Base-by-base conservation (phyloP, 495 filamentous ascomycete species). In the Aspergillus indologenus region DNA sequence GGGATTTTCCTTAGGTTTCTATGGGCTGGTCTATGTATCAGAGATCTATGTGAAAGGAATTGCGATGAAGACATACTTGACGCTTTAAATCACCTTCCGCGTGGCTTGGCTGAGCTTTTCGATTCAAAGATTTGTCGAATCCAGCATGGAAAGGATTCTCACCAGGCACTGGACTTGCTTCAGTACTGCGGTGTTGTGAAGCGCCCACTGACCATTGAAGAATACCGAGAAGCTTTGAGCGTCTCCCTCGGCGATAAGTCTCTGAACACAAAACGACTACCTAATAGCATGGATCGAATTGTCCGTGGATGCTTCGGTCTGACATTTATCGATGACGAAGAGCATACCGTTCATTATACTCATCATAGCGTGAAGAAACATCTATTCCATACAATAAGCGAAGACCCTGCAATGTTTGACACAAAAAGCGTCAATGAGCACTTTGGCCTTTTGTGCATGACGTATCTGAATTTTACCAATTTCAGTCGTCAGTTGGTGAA, bases 391-490 rank as follows among this genome's bases (percentile, higher is more conserved):
- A 19, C 63, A 3, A 22, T 45, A 11, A n/a, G 18, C 51, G 23
- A 52, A 2, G n/a, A 57, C 15, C 31, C 40, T 5, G 48, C 53
- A 6, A 56, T 42, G 11, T 54, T 34, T 54, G 9, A 23, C 12
- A 12, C 24, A 7, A 54, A 23, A 43, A 43, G 20, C 34, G 11
- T 59, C 44, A 29, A 34, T 26, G 23, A 53, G 45, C 17, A 61
- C 17, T n/a, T 65, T 34, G 69, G 73, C 20, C 60, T 67, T 12
- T 45, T 69, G 31, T 76, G 73, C 52, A 54, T 74, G 40, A 73
- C 71, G 0, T 77, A 75, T 54, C 66, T 77, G 18, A 60, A 68
- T 48, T 73, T 73, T 54, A 63, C 54, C 48, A 63, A 73, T 57
- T 75, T 75, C 55, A 66, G 68, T 24, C 53, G 56, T 29, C 47